Evolutionary conservation across 108 stramenopile genomes (phyloP).

Genomic region (Aurantiochytrium sp.): DNA sequence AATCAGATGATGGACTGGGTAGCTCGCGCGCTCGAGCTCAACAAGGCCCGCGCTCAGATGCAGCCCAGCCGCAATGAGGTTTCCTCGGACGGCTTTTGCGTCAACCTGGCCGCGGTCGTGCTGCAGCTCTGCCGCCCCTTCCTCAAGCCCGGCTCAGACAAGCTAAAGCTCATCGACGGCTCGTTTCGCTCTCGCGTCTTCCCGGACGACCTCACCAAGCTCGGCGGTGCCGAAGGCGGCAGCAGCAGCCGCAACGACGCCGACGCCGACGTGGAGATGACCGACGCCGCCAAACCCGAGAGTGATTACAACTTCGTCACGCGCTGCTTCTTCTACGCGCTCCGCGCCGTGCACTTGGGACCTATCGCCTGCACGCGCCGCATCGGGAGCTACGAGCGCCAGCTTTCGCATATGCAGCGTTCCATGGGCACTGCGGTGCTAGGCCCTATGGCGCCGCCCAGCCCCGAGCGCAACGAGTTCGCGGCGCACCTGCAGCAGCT

Average conservation of each 20-base stretch:
- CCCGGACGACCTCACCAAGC: background rate
- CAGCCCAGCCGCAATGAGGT: background rate
- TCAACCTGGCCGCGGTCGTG: background rate
- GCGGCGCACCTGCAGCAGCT: constrained; percentile 58
- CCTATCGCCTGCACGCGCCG: constrained; percentile 34
- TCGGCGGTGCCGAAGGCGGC: background rate
- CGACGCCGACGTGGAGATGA: background rate
- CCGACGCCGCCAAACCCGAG: background rate
- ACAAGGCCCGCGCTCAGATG: constrained; percentile 1
- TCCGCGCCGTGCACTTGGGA: constrained; percentile 49
- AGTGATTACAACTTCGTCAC: constrained; percentile 53
- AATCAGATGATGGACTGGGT: constrained; percentile 1
- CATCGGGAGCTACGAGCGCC: constrained; percentile 35
- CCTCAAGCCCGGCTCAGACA: background rate
- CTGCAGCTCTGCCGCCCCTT: constrained; percentile 3
- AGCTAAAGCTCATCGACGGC: background rate
- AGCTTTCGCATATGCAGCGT: constrained; percentile 34
- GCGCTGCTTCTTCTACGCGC: constrained; percentile 48
- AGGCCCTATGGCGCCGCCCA: constrained; percentile 34
- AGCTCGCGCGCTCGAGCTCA: background rate
- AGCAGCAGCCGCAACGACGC: too few species aligned
- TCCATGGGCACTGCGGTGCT: constrained; percentile 27
- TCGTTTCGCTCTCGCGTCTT: background rate
- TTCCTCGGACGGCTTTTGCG: background rate
- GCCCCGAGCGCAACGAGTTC: background rate